phyloP scores from a whole-genome alignment of 768 basidiomycete species.

The Pleurotus citrinopileatus region DNA sequence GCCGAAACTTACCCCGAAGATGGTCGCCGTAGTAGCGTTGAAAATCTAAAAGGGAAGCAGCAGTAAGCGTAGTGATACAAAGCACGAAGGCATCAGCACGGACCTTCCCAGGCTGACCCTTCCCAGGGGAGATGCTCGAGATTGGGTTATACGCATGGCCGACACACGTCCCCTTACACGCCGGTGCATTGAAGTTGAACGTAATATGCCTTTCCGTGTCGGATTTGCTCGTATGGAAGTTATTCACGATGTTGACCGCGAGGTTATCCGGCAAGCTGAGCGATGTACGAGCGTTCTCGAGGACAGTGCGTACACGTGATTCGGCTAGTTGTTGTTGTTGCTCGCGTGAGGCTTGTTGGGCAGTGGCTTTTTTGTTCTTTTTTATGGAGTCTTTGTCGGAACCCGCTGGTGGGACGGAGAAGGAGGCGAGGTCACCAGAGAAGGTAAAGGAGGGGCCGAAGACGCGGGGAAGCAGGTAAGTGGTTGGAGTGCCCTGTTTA shows the following conservation, averaged over 20 bases:
- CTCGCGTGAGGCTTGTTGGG: background rate
- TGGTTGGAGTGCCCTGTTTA: background rate
- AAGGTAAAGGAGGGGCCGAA: background rate
- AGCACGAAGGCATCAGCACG: too few species aligned
- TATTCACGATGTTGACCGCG: background rate
- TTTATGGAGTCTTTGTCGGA: constrained; percentile 5
- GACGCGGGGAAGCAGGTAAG: background rate
- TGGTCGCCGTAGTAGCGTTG: background rate
- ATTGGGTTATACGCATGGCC: constrained; percentile 4
- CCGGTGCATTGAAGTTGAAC: constrained; percentile 6
- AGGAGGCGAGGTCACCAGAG: constrained; percentile 5
- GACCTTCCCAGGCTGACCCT: constrained; percentile 4
- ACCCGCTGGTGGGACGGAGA: background rate
- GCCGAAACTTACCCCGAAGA: background rate
- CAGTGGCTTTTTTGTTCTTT: constrained; percentile 7
- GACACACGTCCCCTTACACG: background rate
- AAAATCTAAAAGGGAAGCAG: too few species aligned
- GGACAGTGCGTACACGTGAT: background rate
- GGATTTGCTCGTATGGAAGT: constrained; percentile 3
- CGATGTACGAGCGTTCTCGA: background rate
- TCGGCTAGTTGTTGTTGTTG: background rate
- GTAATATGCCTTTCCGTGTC: constrained; percentile 7
- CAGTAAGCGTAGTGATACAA: too few species aligned
- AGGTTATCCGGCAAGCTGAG: constrained; percentile 2
- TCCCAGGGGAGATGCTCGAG: constrained; percentile 1